Percentiles rank a stretch among this genome's conserved stretches.
phyloP scores from a whole-genome alignment of 148 eudicot species.

The Suaeda aralocaspica region DNA sequence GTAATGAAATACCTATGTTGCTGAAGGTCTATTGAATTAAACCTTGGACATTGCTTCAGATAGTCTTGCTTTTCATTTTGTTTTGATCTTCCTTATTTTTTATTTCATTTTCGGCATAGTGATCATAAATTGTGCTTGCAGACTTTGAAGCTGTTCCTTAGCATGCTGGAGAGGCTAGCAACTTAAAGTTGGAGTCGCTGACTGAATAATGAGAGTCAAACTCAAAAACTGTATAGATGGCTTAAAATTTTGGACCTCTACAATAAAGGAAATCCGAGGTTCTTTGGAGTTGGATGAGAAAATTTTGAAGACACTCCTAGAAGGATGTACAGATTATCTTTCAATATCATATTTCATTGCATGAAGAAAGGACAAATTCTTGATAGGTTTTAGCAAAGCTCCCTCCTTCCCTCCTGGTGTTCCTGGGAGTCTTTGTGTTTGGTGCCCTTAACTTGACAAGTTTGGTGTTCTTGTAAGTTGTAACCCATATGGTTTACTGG shows the following conservation, averaged over 20 bases:
- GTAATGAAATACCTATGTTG: no score
- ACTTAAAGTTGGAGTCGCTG: no score
- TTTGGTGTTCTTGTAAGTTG: no score
- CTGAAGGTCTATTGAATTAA: no score
- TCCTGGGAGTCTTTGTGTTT: no score
- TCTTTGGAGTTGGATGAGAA: background rate
- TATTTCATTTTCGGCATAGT: background rate
- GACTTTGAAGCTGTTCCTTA: conserved; percentile 1
- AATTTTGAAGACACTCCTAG: background rate
- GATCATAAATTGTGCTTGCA: background rate
- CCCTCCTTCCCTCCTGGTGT: no score
- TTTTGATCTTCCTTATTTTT: no score
- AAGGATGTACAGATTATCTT: background rate
- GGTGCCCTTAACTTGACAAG: no score
- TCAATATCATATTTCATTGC: background rate
- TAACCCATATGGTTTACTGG: no score
- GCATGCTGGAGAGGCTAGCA: background rate
- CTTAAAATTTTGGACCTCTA: background rate
- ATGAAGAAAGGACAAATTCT: background rate
- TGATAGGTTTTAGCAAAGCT: no score
- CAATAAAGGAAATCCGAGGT: conserved; percentile 7
- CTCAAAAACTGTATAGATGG: background rate
- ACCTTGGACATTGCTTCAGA: no score
- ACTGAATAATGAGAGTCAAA: background rate
- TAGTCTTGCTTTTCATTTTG: no score